Conservation (phyloP, 495 filamentous ascomycete species). For the Geopyxis carbonaria region DNA sequence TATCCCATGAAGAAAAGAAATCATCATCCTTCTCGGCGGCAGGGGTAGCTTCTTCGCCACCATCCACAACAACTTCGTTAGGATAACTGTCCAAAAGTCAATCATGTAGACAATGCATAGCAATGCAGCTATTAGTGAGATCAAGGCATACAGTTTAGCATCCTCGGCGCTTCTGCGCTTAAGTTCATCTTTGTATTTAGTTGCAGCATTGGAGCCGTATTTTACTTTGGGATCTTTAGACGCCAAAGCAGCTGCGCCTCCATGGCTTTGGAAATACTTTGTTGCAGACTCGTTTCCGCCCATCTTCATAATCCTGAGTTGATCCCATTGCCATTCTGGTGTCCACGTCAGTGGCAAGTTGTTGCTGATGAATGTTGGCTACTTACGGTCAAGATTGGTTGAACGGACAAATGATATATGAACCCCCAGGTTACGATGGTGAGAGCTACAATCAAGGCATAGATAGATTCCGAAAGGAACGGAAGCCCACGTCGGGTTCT, state of each 20-base stretch:
- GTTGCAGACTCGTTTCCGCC: conserved; percentile 96
- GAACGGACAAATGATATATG: conserved; percentile 97
- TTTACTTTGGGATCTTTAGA: conserved; percentile 95
- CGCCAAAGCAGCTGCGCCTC: conserved; percentile 77
- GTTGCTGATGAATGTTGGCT: not conserved
- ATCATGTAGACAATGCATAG: conserved; percentile 12
- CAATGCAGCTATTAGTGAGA: conserved; percentile 1
- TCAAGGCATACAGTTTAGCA: conserved; percentile 52
- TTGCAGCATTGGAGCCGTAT: conserved; percentile 76
- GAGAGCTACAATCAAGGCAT: conserved; percentile 87
- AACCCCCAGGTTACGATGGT: conserved; percentile 81
- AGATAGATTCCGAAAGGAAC: conserved; percentile 96
- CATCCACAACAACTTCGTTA: conserved; percentile 68
- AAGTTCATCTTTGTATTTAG: conserved; percentile 92
- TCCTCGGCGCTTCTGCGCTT: conserved; percentile 67
- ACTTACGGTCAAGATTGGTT: conserved; percentile 92
- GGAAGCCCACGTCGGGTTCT: conserved; percentile 96
- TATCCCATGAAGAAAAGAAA: conserved; percentile 98
- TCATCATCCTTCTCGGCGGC: conserved; percentile 67
- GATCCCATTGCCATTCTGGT: conserved; percentile 99
- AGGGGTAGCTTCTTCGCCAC: conserved; percentile 46
- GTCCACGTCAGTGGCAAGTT: not conserved
- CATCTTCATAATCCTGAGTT: conserved; percentile 94
- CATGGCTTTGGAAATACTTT: conserved; percentile 92
- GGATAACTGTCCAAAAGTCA: conserved; percentile 46